phyloP scores from a whole-genome alignment of 805 yeast species.

The Kuraishia borneana region DNA sequence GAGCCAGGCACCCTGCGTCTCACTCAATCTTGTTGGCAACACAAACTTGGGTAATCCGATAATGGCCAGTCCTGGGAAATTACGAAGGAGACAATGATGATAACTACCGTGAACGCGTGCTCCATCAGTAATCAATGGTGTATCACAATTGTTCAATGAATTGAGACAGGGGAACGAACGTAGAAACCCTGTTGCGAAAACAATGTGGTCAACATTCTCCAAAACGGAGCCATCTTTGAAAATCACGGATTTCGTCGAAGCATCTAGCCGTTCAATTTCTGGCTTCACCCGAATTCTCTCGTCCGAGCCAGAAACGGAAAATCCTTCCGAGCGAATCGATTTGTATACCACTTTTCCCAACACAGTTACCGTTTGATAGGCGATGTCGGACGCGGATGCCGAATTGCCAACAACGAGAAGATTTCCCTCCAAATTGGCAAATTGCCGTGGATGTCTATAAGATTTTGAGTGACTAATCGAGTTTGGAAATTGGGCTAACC shows the following conservation, averaged over 20 bases:
- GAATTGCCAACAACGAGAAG: conserved; percentile 66
- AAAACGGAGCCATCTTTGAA: conserved; percentile 38
- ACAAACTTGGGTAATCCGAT: conserved; percentile 53
- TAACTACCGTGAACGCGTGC: conserved; percentile 39
- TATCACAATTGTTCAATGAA: conserved; percentile 9
- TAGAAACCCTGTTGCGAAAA: conserved; percentile 68
- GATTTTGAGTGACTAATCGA: conserved; percentile 46
- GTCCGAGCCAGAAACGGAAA: conserved; percentile 31
- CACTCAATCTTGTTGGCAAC: conserved; percentile 50
- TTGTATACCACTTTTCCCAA: conserved; percentile 32
- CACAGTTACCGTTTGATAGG: conserved; percentile 42
- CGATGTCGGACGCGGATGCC: conserved; percentile 64
- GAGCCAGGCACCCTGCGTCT: conserved; percentile 53
- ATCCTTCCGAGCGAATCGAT: conserved; percentile 34
- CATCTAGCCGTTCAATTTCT: conserved; percentile 28
- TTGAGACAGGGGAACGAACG: conserved; percentile 49
- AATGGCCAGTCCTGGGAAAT: conserved; percentile 55
- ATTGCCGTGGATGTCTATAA: conserved; percentile 35
- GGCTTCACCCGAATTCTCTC: conserved; percentile 28
- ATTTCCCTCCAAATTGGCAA: conserved; percentile 20
- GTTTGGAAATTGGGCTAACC: conserved; percentile 30
- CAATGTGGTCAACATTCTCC: conserved; percentile 35
- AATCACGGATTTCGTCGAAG: conserved; percentile 23
- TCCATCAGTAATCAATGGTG: conserved; percentile 33
- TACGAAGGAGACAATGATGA: conserved; percentile 44